Evolutionary conservation across 169 alveolate genomes (phyloP).

Genomic region (Eimeria necatrix): DNA sequence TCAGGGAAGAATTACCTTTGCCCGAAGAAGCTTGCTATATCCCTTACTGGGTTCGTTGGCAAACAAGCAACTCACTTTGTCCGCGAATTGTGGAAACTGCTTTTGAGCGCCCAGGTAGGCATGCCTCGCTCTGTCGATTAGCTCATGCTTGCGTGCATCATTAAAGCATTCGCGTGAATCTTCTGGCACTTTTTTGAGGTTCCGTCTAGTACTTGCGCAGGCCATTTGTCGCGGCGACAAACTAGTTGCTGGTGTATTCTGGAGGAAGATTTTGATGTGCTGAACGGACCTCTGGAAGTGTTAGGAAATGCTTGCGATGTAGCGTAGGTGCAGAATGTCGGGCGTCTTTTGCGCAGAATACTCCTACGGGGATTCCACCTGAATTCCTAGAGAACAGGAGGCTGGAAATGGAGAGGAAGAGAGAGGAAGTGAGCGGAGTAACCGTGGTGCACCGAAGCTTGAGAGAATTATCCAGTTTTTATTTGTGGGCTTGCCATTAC

Average conservation of each 20-base stretch:
- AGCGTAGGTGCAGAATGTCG: not conserved
- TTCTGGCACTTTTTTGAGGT: too few species aligned
- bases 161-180: not conserved
- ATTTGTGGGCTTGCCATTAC: too few species aligned
- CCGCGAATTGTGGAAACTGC: slow-evolving; percentile 83
- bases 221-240: too few species aligned
- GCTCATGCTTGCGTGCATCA: not conserved
- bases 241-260: too few species aligned
- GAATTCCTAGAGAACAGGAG: slow-evolving; percentile 79
- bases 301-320: not conserved
- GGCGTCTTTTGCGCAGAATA: slow-evolving; percentile 77
- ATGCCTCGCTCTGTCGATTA: not conserved
- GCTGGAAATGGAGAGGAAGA: slow-evolving; percentile 75
- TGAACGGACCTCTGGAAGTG: not conserved
- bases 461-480: too few species aligned
- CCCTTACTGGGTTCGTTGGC: slow-evolving; percentile 84
- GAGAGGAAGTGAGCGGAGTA: slow-evolving; percentile 61
- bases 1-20: slow-evolving; percentile 75
- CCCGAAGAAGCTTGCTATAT: slow-evolving; percentile 82
- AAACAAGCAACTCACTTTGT: slow-evolving; percentile 81
- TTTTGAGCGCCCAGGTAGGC: slow-evolving; percentile 81
- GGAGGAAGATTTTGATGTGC: too few species aligned
- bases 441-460: too few species aligned
- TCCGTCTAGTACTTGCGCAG: too few species aligned
- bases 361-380: slow-evolving; percentile 81